A percentile compares a stretch with the other conserved stretches of the same genome.
These are phyloP conservation scores for Hammondia hammondi DNA, from an alignment of 169 alveolate species.

Conservation along the genomic window DNA sequence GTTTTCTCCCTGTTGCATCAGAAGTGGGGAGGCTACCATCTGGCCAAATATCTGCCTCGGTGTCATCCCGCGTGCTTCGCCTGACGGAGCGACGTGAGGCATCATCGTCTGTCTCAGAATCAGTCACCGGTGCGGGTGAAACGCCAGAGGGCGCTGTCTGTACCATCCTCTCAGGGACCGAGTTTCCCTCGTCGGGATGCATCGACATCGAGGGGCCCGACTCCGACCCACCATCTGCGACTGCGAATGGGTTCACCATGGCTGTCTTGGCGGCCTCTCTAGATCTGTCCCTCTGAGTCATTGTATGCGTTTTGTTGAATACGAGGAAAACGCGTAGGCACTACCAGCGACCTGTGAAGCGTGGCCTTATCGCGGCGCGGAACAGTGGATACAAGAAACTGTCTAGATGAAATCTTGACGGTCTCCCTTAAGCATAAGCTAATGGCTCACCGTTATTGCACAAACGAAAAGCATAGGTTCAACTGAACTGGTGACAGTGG, in stretches of 20 bases:
- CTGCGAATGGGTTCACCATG: neutral
- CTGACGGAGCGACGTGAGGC: neutral
- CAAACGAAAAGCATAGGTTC: no score
- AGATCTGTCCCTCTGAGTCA: no score
- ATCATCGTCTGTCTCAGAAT: neutral
- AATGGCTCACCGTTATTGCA: no score
- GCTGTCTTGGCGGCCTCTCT: neutral
- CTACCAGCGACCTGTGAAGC: no score
- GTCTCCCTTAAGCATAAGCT: no score
- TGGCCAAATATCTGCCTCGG: neutral
- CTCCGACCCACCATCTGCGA: neutral
- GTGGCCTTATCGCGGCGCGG: no score
- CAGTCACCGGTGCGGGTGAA: neutral
- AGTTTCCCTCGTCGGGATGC: no score
- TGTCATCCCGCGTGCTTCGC: neutral
- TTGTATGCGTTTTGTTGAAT: no score
- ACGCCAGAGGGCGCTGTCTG: neutral
- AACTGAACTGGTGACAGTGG: no score
- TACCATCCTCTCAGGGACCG: neutral
- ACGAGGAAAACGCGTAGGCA: no score
- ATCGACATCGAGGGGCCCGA: neutral
- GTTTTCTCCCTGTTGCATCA: neutral
- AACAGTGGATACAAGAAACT: no score
- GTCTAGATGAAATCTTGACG: no score
- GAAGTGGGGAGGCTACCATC: neutral